Conservation (phyloP, 768 basidiomycete species). For the Auricularia sp. region DNA sequence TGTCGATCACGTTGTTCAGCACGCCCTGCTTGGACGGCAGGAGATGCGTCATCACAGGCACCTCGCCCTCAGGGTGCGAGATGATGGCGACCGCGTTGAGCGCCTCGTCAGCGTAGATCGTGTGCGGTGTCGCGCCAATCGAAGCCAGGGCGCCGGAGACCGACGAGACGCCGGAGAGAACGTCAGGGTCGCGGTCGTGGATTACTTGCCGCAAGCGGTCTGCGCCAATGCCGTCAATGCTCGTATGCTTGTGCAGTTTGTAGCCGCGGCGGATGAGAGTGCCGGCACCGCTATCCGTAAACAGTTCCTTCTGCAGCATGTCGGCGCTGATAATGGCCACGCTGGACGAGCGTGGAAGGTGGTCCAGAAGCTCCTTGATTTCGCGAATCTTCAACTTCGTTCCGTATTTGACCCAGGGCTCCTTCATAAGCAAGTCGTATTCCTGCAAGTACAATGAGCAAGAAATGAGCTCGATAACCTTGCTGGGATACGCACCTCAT, state of each 20-base stretch:
- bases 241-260: conserved; percentile 86
- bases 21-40: conserved; percentile 79
- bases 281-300: conserved; percentile 95
- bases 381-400: conserved; percentile 98
- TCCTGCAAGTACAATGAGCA: conserved; percentile 40
- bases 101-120: conserved; percentile 97
- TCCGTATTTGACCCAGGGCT: conserved; percentile 97
- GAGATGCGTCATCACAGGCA: conserved; percentile 87
- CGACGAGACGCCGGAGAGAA: conserved; percentile 69
- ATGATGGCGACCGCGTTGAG: conserved; percentile 93
- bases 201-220: conserved; percentile 93
- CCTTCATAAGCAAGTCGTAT: conserved; percentile 92
- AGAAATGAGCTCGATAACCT: neutral
- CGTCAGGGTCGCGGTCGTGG: conserved; percentile 90
- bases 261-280: conserved; percentile 97
- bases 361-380: conserved; percentile 97
- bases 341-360: conserved; percentile 94
- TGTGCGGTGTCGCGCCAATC: conserved; percentile 75
- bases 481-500: conserved; percentile 45
- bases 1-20: conserved; percentile 91
- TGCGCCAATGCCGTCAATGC: conserved; percentile 75
- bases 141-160: conserved; percentile 80
- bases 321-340: conserved; percentile 95
- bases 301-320: conserved; percentile 92
- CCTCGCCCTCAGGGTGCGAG: conserved; percentile 79